Evolutionary conservation across 2,329 filamentous ascomycete species (phyloP).

Genomic region (Botrytis fabae): DNA sequence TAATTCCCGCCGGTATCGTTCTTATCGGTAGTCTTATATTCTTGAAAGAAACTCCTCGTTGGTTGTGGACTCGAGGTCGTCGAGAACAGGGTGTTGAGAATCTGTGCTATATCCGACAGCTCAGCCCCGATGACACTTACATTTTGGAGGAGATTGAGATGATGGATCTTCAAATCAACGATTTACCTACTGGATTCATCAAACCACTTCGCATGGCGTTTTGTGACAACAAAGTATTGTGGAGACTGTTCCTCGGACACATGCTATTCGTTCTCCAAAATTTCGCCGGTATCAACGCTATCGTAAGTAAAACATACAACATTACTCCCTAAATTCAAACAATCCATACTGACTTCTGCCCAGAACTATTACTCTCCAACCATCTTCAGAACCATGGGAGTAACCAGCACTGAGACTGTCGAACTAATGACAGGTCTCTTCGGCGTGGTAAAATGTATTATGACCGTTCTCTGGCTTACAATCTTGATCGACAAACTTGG

Average conservation of each 20-base stretch:
- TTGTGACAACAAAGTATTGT: not conserved
- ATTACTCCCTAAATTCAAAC: not conserved
- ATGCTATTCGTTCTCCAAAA: slow-evolving; percentile 12
- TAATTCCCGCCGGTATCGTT: slow-evolving; percentile 39
- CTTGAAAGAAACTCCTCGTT: slow-evolving; percentile 69
- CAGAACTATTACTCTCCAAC: slow-evolving; percentile 34
- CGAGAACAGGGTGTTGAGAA: slow-evolving; percentile 58
- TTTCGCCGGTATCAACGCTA: slow-evolving; percentile 15
- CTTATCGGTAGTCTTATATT: slow-evolving; percentile 48
- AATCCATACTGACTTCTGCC: not conserved
- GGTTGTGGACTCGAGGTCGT: slow-evolving; percentile 26
- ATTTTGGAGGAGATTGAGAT: slow-evolving; percentile 71
- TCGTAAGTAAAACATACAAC: not conserved
- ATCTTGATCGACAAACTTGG: slow-evolving; percentile 61
- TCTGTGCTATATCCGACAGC: slow-evolving; percentile 65
- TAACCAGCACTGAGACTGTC: slow-evolving; percentile 30
- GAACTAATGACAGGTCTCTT: slow-evolving; percentile 31
- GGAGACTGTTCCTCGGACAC: slow-evolving; percentile 6
- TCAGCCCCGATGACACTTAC: slow-evolving; percentile 58
- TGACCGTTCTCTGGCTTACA: slow-evolving; percentile 48
- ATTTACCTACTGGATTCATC: slow-evolving; percentile 9
- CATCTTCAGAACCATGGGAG: slow-evolving; percentile 32
- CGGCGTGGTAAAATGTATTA: slow-evolving; percentile 30
- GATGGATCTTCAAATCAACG: slow-evolving; percentile 63
- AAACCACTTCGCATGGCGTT: slow-evolving; percentile 72